Evolutionary conservation across 2,329 filamentous ascomycete genomes (phyloP), one percentile per base, ranked within the genome.

Genomic region (Sclerotiophoma versabilis): DNA sequence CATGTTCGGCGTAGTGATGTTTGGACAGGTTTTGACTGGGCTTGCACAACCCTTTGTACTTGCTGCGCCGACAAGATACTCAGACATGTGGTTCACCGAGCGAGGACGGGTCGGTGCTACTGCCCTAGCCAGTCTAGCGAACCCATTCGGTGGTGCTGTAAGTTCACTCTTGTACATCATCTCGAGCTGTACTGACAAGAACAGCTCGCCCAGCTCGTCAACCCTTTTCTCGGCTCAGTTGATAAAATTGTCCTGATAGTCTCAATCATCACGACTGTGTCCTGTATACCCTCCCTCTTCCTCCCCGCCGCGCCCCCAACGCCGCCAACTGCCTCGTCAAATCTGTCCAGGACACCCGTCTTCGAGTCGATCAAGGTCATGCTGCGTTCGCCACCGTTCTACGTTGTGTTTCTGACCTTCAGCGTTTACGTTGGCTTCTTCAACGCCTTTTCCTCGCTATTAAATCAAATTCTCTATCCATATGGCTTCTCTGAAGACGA

Each of bases 71-170:
- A 93, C 95, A 0, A 83, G 91, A 58, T 99, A 96, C 76, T 95
- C 91, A 49, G 93, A 97, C 72, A 80, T 96, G 55, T 98, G 95
- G 95, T 98, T 98, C 77, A 93, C 91, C 1, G 87, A 90, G 65
- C 79, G 81, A 10, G 93, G 93, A 7, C 86, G 95, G 49, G 90
- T 96, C 11, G 88, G 89, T 48, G 93, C 93, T 15, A 98, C 93
- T 0, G 95, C 93, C 1, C 69, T 96, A 29, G 88, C 89, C 19
- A 93, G 87, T 56, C 77, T 98, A 53, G 91, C 93, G 4, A 98
- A 97, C 74, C 93, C 93, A 0, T 83, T 98, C 45, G 93, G 93
- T 12, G 93, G 90, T 19, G 93, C 93, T 6, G 78, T 97, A 57
- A 59, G 74, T 71, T 14, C 14, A 11, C 15, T 38, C 34, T 11